Base-by-base conservation (phyloP, 352 stramenopile species). In the Elongisporangium senticosum region DNA sequence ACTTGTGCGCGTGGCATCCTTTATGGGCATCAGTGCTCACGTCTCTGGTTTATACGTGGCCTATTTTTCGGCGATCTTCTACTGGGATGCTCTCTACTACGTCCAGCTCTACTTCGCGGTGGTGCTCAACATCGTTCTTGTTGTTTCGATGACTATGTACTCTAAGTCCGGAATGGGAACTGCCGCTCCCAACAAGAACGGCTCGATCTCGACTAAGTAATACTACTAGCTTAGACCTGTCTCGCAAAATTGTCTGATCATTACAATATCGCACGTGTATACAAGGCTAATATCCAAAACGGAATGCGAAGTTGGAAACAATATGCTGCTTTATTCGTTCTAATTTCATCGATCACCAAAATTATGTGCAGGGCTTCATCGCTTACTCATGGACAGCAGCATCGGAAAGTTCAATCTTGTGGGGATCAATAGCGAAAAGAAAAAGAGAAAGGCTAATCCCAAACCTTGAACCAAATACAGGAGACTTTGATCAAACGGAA, bases 331-430 rank as follows among this genome's bases (percentile, higher is more conserved):
- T 15, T 23, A 33, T 17, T 10, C 33, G 11, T 43, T 4, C 33
- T 43, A 43, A 17, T 52, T 52, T 13, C 15, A 52, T 23, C 48
- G 1, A 52, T 17, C 3, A 1, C 48, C 21, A 52, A 52, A 22
- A 17, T 26, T 24, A 21, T 40, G 13, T 10, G 23, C 22, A 39
- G 22, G 22, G 20, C 24, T 60, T 86, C 63, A 91, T 65, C 82
- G 67, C 63, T 91, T 91, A 10, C 75, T 81, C 81, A 90, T 89
- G 53, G 77, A 76, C 51, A 93, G 90, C 8, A 93, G 68, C 68
- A 89, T 71, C 3, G 83, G 83, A 48, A 93, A 93, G 52, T 93
- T 93, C 72, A 93, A 75, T 43, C 83, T 76, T 39, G 75, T 89
- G 3, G 83, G 83, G 54, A 93, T 90, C 23, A 84, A 65, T 33